A percentile compares a stretch with the other conserved stretches of the same genome.
Evolutionary conservation across 1,139 yeast genomes (phyloP).

Genomic region (Pichia kudriavzevii): DNA sequence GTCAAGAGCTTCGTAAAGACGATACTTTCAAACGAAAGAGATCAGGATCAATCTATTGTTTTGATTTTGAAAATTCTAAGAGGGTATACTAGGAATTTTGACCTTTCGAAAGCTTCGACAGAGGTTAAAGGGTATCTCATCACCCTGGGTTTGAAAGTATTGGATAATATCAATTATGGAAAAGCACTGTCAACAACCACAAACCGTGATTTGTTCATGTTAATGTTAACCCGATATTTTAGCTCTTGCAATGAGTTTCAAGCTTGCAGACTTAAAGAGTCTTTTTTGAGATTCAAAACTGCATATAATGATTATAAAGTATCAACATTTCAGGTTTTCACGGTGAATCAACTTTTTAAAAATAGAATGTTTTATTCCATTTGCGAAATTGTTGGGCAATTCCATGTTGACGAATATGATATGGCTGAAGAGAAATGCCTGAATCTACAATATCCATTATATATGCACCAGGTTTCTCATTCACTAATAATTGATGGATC

Average conservation of each 20-base stretch:
- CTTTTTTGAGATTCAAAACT: constrained; percentile 1
- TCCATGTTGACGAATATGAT: constrained; percentile 8
- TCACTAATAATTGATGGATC: constrained; percentile 1
- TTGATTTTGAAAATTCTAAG: constrained; percentile 1
- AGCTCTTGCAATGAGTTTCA: constrained; percentile 7
- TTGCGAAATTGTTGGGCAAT: no score
- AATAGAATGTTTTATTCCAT: constrained; percentile 6
- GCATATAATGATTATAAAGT: neutral
- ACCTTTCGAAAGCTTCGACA: neutral
- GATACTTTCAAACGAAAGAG: neutral
- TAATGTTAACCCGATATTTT: constrained; percentile 1
- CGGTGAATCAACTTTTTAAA: constrained; percentile 12
- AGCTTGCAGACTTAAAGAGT: constrained; percentile 2
- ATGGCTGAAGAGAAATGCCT: no score
- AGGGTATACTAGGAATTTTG: constrained; percentile 1
- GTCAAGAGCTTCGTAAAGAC: constrained; percentile 1
- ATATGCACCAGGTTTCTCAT: constrained; percentile 6
- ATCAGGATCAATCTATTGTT: neutral
- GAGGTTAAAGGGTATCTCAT: constrained; percentile 7
- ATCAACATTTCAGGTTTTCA: constrained; percentile 16
- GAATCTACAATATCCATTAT: no score
- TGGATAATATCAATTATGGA: constrained; percentile 1
- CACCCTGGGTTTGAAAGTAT: constrained; percentile 1
- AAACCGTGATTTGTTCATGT: constrained; percentile 3
- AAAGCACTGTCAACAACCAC: neutral